phyloP scores from a whole-genome alignment of 2,329 filamentous ascomycete species.

The Calonectria hongkongensis region DNA sequence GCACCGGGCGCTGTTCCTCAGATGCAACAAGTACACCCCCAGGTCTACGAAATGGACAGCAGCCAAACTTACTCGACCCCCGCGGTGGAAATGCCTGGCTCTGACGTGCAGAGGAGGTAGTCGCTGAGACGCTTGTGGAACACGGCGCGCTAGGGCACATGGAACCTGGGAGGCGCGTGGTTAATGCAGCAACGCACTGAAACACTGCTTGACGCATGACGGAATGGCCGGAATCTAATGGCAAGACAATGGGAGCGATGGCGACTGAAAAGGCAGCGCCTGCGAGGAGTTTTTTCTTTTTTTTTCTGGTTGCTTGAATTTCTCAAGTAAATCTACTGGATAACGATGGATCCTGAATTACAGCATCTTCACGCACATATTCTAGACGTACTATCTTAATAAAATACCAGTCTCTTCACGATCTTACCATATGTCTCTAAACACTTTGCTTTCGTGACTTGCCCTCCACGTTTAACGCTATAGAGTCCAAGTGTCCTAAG shows the following conservation, averaged over 20 bases:
- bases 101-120: constrained; percentile 12
- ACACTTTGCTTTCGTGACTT: too few relatives aligned
- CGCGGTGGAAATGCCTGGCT: constrained; percentile 33
- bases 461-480: too few relatives aligned
- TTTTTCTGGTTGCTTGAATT: constrained; percentile 21
- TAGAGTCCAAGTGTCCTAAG: too few relatives aligned
- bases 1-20: background rate
- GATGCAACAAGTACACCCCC: constrained; percentile 11
- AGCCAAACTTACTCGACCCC: background rate
- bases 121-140: background rate
- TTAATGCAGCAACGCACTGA: constrained; percentile 16
- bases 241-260: constrained; percentile 18
- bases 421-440: background rate
- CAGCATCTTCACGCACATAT: constrained; percentile 23
- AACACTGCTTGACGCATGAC: constrained; percentile 21
- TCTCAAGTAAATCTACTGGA: constrained; percentile 16
- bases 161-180: constrained; percentile 1
- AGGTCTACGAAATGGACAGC: constrained; percentile 52
- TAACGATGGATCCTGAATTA: constrained; percentile 16
- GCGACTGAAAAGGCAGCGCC: constrained; percentile 17
- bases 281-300: constrained; percentile 26
- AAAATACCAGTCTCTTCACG: constrained; percentile 11
- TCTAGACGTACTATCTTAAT: constrained; percentile 26
- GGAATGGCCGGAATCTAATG: constrained; percentile 15
- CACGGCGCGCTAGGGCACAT: constrained; percentile 1